Conservation (phyloP, 306 rosid species). For the Pyrus communis region DNA sequence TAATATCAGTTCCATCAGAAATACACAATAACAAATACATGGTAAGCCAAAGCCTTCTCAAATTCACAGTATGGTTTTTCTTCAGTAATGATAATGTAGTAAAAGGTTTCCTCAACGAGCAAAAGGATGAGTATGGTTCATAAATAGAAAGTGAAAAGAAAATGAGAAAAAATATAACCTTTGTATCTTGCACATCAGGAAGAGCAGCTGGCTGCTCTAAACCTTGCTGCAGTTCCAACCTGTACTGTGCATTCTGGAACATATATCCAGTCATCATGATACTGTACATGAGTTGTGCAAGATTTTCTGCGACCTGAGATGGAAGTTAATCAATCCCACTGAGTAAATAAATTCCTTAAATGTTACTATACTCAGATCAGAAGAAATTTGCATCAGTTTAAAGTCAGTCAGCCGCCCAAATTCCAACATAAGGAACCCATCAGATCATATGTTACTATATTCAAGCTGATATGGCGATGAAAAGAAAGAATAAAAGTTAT, state of each 20-base stretch:
- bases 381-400: background rate
- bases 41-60: background rate
- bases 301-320: slow-evolving; percentile 92
- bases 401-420: background rate
- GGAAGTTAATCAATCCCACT: slow-evolving; percentile 16
- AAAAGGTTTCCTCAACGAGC: background rate
- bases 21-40: background rate
- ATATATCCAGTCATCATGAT: slow-evolving; percentile 97
- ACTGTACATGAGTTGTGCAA: slow-evolving; percentile 98
- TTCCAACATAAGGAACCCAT: background rate
- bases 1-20: background rate
- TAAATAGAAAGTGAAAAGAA: background rate
- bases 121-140: background rate
- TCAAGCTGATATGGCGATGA: background rate
- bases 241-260: slow-evolving; percentile 90
- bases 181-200: slow-evolving; percentile 67
- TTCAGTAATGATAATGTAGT: background rate
- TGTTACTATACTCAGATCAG: background rate
- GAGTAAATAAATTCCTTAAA: background rate
- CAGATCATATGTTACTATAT: background rate
- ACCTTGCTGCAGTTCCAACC: slow-evolving; percentile 90
- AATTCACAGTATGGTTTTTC: background rate
- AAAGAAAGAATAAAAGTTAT: background rate
- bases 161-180: slow-evolving; percentile 33
- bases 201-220: slow-evolving; percentile 94